phyloP scores from a whole-genome alignment of 73 alveolate species.

The Symbiodinium pilosum region DNA sequence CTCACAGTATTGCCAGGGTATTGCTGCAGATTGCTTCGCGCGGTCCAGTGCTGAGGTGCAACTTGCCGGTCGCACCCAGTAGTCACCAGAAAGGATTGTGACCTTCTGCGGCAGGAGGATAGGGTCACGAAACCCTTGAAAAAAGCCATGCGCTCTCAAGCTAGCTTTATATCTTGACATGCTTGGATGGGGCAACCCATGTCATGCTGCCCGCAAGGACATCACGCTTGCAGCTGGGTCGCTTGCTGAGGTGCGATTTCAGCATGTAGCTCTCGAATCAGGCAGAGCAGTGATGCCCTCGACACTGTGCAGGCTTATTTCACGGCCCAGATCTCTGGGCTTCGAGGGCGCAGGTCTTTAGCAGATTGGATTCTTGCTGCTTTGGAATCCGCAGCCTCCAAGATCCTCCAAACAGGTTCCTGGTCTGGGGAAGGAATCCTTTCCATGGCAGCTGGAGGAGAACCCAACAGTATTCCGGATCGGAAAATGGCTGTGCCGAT shows the following conservation, averaged over 20 bases:
- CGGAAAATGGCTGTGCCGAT: neutral
- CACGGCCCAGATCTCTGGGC: constrained; percentile 38
- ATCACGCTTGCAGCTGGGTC: constrained; percentile 48
- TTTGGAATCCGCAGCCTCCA: neutral
- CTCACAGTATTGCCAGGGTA: neutral
- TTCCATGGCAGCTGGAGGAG: constrained; percentile 16
- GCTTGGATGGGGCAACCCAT: neutral
- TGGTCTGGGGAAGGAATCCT: constrained; percentile 55
- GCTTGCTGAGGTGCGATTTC: neutral
- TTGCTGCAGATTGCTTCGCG: neutral
- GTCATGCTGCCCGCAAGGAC: neutral
- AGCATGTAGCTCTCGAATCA: neutral
- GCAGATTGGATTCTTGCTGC: neutral
- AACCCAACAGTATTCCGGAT: neutral
- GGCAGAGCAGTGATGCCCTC: neutral
- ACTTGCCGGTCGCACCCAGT: neutral
- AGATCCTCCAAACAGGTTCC: neutral
- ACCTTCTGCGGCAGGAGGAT: constrained; percentile 23
- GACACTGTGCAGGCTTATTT: constrained; percentile 9
- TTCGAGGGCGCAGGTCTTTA: constrained; percentile 25
- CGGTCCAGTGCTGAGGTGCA: constrained; percentile 9
- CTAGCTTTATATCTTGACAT: neutral
- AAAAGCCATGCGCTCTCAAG: no score
- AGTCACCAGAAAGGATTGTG: constrained; percentile 23
- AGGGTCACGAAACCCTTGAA: neutral